Conservation (phyloP, 371 early-diverging fungal species). For the Vairimorpha necatrix region DNA sequence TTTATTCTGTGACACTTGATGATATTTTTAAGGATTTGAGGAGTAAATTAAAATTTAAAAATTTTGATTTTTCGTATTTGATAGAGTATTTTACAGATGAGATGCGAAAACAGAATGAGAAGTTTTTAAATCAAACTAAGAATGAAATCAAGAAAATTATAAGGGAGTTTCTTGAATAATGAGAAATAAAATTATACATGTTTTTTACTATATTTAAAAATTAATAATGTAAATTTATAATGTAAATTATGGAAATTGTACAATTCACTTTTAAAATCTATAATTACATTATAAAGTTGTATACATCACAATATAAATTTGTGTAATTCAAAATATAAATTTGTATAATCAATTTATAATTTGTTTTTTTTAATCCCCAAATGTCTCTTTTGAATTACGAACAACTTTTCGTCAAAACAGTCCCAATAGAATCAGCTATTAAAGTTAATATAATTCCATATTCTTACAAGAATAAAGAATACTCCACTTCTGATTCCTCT, state of each 20-base stretch:
- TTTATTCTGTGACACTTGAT: slow-evolving; percentile 10
- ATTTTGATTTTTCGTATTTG: slow-evolving; percentile 42
- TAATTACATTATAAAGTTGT: too few relatives aligned
- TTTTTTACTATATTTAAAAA: too few relatives aligned
- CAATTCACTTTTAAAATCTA: too few relatives aligned
- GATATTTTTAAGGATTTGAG: slow-evolving; percentile 32
- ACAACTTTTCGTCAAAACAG: neutral
- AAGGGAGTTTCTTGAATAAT: too few relatives aligned
- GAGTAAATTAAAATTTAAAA: slow-evolving; percentile 31
- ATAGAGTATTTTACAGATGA: slow-evolving; percentile 23
- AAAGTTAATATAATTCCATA: slow-evolving; percentile 11
- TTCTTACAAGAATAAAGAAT: neutral
- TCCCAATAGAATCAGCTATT: neutral
- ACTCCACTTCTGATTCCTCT: neutral
- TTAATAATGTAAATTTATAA: too few relatives aligned
- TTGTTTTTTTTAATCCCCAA: neutral
- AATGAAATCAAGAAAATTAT: slow-evolving; percentile 35
- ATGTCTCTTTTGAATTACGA: slow-evolving; percentile 11
- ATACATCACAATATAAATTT: too few relatives aligned
- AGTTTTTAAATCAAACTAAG: slow-evolving; percentile 41
- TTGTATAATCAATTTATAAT: too few relatives aligned
- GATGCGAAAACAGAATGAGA: slow-evolving; percentile 15
- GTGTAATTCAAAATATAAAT: too few relatives aligned
- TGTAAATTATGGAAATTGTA: too few relatives aligned
- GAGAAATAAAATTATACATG: too few relatives aligned